phyloP scores from a whole-genome alignment of 2,329 filamentous ascomycete species.

The Bipolaris zeicola region DNA sequence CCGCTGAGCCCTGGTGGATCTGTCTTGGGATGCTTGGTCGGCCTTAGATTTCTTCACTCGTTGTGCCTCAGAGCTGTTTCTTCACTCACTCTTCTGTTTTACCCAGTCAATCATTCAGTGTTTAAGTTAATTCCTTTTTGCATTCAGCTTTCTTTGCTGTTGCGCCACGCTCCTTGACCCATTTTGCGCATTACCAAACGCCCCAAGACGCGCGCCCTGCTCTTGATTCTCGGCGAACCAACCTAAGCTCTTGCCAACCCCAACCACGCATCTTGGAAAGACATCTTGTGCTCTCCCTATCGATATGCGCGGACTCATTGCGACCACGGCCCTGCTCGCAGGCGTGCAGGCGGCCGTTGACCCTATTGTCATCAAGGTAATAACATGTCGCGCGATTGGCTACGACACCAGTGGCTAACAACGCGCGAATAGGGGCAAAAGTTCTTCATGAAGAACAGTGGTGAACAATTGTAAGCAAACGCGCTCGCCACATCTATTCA shows the following conservation, averaged over 20 bases:
- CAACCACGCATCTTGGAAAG: constrained; percentile 31
- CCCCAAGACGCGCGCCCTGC: constrained; percentile 14
- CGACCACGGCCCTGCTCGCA: constrained; percentile 59
- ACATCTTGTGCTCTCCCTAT: constrained; percentile 29
- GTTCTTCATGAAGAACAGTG: constrained; percentile 87
- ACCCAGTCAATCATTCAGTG: constrained; percentile 38
- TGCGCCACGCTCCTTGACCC: constrained; percentile 32
- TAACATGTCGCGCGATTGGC: constrained; percentile 18
- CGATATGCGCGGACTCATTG: constrained; percentile 61
- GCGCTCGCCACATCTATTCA: neutral
- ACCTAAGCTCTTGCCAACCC: constrained; percentile 35
- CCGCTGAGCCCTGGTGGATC: constrained; percentile 27
- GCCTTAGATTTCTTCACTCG: constrained; percentile 38
- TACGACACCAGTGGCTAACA: constrained; percentile 15
- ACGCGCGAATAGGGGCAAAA: constrained; percentile 70
- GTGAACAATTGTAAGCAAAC: constrained; percentile 64
- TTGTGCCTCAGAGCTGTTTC: constrained; percentile 43
- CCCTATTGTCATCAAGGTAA: constrained; percentile 72
- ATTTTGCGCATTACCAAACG: constrained; percentile 14
- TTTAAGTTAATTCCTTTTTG: constrained; percentile 27
- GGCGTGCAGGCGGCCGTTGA: constrained; percentile 62
- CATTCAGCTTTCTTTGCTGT: constrained; percentile 29
- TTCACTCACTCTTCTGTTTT: constrained; percentile 35
- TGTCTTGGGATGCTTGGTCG: constrained; percentile 32
- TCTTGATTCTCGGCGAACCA: constrained; percentile 30